phyloP scores from a whole-genome alignment of 495 filamentous ascomycete genomes.

The Xylaria longipes region DNA sequence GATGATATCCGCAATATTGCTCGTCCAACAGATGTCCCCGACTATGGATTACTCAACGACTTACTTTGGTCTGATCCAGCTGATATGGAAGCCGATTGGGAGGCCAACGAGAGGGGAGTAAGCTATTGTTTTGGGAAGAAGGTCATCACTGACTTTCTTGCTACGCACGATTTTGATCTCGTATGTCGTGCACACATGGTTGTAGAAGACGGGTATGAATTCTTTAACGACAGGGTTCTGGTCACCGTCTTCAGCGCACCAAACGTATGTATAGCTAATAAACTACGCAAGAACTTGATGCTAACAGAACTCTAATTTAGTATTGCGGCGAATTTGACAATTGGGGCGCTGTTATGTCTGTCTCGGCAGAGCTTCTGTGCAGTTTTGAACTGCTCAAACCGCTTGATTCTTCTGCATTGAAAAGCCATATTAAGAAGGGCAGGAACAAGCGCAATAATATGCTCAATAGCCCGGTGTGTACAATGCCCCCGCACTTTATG shows the following conservation, averaged over 20 bases:
- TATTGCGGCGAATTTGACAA: slow-evolving; percentile 99
- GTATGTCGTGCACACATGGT: slow-evolving; percentile 99
- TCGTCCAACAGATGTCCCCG: slow-evolving; percentile 94
- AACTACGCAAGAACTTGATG: not conserved
- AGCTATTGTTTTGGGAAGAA: slow-evolving; percentile 99
- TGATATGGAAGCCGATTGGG: slow-evolving; percentile 98
- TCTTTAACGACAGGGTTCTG: slow-evolving; percentile 93
- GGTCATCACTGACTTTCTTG: slow-evolving; percentile 96
- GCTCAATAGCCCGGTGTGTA: slow-evolving; percentile 89
- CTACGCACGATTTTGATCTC: slow-evolving; percentile 94
- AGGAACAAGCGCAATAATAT: slow-evolving; percentile 87
- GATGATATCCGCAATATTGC: slow-evolving; percentile 97
- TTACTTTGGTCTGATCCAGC: slow-evolving; percentile 98
- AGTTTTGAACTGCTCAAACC: slow-evolving; percentile 98
- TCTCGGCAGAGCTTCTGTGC: slow-evolving; percentile 90
- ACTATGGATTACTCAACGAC: slow-evolving; percentile 96
- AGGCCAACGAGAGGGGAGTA: slow-evolving; percentile 94
- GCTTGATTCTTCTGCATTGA: slow-evolving; percentile 93
- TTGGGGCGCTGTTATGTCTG: slow-evolving; percentile 98
- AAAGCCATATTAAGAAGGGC: slow-evolving; percentile 99
- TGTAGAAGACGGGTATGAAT: slow-evolving; percentile 98
- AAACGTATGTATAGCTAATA: slow-evolving; percentile 71
- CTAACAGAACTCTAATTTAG: slow-evolving; percentile 51
- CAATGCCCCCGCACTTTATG: slow-evolving; percentile 16
- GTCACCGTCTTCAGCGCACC: slow-evolving; percentile 98